Evolutionary conservation across 208 protist species (phyloP).

Genomic region (Tritrichomonas musculus): DNA sequence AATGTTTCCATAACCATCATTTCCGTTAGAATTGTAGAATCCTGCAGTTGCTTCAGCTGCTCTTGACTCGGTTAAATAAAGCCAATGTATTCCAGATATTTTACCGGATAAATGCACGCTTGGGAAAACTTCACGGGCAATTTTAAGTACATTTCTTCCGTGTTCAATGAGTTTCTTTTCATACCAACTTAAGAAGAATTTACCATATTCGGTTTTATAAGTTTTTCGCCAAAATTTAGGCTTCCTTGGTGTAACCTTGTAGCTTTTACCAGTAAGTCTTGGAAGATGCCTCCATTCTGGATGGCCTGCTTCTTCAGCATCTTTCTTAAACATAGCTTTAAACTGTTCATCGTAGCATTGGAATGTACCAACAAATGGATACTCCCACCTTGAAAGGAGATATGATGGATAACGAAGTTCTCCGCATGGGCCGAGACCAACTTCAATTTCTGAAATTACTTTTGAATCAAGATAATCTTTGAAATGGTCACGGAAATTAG

Average conservation of each 20-base stretch:
- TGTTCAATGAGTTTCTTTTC: background rate
- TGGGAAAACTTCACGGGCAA: background rate
- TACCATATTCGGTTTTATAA: background rate
- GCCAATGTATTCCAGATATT: background rate
- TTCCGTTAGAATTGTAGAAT: background rate
- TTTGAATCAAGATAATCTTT: background rate
- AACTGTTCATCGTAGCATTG: background rate
- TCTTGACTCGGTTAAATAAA: background rate
- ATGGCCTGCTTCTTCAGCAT: background rate
- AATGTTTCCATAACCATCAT: background rate
- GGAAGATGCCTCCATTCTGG: background rate
- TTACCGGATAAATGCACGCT: background rate
- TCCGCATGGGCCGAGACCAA: conserved; percentile 43
- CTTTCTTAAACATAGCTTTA: background rate
- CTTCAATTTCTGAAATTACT: background rate
- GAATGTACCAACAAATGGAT: conserved; percentile 50
- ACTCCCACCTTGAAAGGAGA: conserved; percentile 52
- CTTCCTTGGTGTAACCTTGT: background rate
- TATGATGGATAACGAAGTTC: conserved; percentile 64
- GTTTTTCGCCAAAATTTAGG: background rate
- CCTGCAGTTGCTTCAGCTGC: background rate
- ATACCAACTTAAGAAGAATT: background rate
- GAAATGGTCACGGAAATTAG: conserved; percentile 40
- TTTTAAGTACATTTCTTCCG: background rate
- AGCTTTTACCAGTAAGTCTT: background rate